A percentile compares a stretch with the other conserved stretches of the same genome.
Conservation (phyloP, 768 basidiomycete species). For the Hygrophorus pudorinus region DNA sequence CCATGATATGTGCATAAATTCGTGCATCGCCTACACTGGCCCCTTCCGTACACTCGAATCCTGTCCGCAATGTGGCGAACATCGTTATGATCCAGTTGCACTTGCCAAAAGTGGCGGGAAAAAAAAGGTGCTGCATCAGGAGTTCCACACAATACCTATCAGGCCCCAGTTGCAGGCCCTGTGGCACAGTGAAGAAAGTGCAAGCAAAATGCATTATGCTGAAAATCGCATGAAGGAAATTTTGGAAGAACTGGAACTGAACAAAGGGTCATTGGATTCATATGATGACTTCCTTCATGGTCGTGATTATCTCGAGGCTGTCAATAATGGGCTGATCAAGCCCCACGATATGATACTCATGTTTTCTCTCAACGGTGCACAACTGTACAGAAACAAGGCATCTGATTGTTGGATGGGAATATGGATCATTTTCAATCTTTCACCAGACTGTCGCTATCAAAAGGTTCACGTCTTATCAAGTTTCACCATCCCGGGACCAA, state of each 20-base stretch:
- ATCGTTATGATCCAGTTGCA: conserved; percentile 17
- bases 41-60: conserved; percentile 4
- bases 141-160: conserved; percentile 28
- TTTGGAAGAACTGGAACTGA: conserved; percentile 7
- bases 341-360: conserved; percentile 22
- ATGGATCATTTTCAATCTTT: too few species aligned
- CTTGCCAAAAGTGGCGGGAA: conserved; percentile 2
- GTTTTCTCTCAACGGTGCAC: conserved; percentile 29
- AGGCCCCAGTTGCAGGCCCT: conserved; percentile 32
- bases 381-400: conserved; percentile 29
- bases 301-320: conserved; percentile 17
- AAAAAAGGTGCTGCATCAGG: conserved; percentile 14
- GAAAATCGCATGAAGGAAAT: too few species aligned
- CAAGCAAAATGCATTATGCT: conserved; percentile 21
- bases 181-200: conserved; percentile 13
- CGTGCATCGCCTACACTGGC: conserved; percentile 17
- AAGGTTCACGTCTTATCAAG: conserved; percentile 20
- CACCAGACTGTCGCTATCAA: conserved; percentile 21
- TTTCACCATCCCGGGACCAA: conserved; percentile 24
- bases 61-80: conserved; percentile 18
- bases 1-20: conserved; percentile 32
- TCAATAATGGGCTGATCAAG: conserved; percentile 13
- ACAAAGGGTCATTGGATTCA: background rate
- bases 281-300: conserved; percentile 25
- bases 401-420: too few species aligned